Conservation (phyloP, 768 basidiomycete species). For the Phaffia tasmanica region DNA sequence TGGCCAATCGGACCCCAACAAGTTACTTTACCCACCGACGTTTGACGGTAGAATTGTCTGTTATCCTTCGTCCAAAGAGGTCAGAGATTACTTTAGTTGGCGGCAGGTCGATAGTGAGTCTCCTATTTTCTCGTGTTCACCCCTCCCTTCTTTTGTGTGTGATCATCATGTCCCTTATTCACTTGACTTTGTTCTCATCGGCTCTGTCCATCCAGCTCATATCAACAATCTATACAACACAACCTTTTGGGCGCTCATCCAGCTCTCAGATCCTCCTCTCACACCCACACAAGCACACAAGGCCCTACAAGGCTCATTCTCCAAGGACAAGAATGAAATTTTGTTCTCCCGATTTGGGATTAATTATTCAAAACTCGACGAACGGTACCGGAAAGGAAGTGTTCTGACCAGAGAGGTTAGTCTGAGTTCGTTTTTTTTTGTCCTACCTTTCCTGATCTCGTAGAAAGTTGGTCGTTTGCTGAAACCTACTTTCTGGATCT, state of each 20-base stretch:
- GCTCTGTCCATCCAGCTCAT: slow-evolving; percentile 52
- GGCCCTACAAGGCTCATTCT: slow-evolving; percentile 62
- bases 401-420: slow-evolving; percentile 57
- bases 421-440: not conserved
- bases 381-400: slow-evolving; percentile 72
- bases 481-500: not conserved
- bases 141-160: not conserved
- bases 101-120: slow-evolving; percentile 83
- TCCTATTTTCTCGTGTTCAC: not conserved
- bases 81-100: slow-evolving; percentile 92
- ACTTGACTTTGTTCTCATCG: not conserved
- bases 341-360: slow-evolving; percentile 68
- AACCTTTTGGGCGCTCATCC: slow-evolving; percentile 83
- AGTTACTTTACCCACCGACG: slow-evolving; percentile 67
- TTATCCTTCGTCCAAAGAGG: slow-evolving; percentile 60
- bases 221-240: slow-evolving; percentile 98
- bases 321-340: slow-evolving; percentile 83
- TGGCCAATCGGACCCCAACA: not conserved
- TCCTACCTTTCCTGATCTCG: not conserved
- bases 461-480: too few relatives aligned
- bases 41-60: slow-evolving; percentile 82
- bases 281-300: slow-evolving; percentile 19
- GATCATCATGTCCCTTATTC: not conserved
- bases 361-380: slow-evolving; percentile 71
- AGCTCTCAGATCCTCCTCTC: slow-evolving; percentile 39